Conservation (phyloP, 2,329 filamentous ascomycete species). For the Penicillium brevicompactum region DNA sequence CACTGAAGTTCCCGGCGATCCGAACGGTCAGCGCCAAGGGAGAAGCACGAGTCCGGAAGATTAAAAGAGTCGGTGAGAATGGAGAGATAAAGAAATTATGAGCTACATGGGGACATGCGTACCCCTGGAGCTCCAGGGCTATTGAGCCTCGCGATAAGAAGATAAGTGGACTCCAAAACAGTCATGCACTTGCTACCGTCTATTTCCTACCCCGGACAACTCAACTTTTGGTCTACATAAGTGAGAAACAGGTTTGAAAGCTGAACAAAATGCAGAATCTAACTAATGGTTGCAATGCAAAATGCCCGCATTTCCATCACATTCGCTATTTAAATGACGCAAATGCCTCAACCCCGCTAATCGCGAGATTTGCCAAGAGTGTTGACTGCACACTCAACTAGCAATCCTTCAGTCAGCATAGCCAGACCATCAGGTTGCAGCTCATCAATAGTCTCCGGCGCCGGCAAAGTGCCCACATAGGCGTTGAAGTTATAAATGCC, state of each 20-base stretch:
- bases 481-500: conserved; percentile 61
- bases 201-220: too few species aligned
- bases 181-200: not conserved
- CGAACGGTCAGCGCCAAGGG: conserved; percentile 9
- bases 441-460: conserved; percentile 33
- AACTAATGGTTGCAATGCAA: not conserved
- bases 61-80: conserved; percentile 5
- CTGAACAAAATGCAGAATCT: not conserved
- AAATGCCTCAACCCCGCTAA: not conserved
- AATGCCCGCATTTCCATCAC: not conserved
- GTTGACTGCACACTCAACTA: conserved; percentile 31
- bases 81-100: not conserved
- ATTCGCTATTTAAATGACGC: not conserved
- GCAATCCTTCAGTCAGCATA: conserved; percentile 31
- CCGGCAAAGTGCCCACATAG: conserved; percentile 55
- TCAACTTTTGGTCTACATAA: too few species aligned
- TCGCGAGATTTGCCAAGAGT: conserved; percentile 14
- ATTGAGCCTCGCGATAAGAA: not conserved
- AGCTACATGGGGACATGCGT: not conserved
- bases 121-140: not conserved
- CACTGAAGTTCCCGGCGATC: conserved; percentile 17
- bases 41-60: conserved; percentile 1
- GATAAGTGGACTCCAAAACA: not conserved
- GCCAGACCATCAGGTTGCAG: conserved; percentile 38
- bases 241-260: too few species aligned